phyloP scores from a whole-genome alignment of 495 filamentous ascomycete species.

The Letharia lupina region DNA sequence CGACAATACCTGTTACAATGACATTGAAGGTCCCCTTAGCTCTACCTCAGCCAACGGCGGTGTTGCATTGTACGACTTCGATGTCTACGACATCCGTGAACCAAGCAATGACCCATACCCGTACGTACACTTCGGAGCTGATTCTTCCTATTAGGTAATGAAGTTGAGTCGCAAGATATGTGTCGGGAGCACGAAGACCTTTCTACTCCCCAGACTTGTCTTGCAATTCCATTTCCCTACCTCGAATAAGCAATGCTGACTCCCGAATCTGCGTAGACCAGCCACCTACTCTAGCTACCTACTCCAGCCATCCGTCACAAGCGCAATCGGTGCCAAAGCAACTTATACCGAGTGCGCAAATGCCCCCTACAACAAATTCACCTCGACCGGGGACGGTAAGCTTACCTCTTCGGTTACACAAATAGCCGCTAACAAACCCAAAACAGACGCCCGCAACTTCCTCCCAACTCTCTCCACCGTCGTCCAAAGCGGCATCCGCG shows the following conservation, averaged over 20 bases:
- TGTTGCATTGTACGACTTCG: constrained; percentile 37
- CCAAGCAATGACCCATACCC: constrained; percentile 40
- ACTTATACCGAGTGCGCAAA: constrained; percentile 41
- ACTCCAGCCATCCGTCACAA: constrained; percentile 32
- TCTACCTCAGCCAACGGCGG: constrained; percentile 33
- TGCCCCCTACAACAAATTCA: constrained; percentile 35
- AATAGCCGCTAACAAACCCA: constrained; percentile 3
- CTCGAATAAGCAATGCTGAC: too few relatives aligned
- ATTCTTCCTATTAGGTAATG: too few relatives aligned
- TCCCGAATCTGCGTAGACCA: constrained; percentile 21
- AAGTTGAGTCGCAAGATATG: too few relatives aligned
- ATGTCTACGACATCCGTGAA: constrained; percentile 45
- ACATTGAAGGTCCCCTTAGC: constrained; percentile 37
- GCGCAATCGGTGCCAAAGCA: constrained; percentile 43
- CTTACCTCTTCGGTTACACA: neutral
- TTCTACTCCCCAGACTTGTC: too few relatives aligned
- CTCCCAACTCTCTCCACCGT: constrained; percentile 40
- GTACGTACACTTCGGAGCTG: too few relatives aligned
- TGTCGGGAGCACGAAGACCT: too few relatives aligned
- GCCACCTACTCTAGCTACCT: constrained; percentile 41
- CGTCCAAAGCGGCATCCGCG: constrained; percentile 40
- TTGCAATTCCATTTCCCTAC: too few relatives aligned
- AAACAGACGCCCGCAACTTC: constrained; percentile 38
- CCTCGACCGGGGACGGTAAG: constrained; percentile 40
- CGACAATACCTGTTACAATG: constrained; percentile 35